phyloP scores from a whole-genome alignment of 306 rosid species.

The Neltuma alba region DNA sequence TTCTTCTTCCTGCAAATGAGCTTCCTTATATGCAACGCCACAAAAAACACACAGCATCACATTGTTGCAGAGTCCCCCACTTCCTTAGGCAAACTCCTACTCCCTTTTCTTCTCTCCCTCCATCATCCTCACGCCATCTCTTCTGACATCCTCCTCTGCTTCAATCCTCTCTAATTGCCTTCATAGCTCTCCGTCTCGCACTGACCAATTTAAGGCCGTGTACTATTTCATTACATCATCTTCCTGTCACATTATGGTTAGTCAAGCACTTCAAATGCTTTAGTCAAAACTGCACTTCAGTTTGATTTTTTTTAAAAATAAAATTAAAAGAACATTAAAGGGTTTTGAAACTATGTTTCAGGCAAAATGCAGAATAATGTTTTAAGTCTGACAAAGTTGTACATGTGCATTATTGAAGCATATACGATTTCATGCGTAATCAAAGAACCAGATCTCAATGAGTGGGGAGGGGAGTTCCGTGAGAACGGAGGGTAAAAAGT shows the following conservation, averaged over 20 bases:
- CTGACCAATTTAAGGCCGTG: background rate
- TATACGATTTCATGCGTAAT: no score
- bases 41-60: conserved; percentile 24
- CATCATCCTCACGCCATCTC: conserved; percentile 50
- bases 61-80: conserved; percentile 54
- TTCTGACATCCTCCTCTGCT: conserved; percentile 27
- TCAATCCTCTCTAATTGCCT: conserved; percentile 1
- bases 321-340: no score
- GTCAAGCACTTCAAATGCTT: conserved; percentile 32
- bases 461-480: background rate
- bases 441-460: no score
- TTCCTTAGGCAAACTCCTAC: conserved; percentile 43
- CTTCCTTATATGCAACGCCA: conserved; percentile 17
- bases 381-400: no score
- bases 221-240: conserved; percentile 38
- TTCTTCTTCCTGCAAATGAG: conserved; percentile 6
- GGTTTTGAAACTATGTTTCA: no score
- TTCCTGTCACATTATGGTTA: conserved; percentile 23
- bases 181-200: background rate
- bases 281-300: conserved; percentile 16
- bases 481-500: background rate
- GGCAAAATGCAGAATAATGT: no score
- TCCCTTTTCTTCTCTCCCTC: conserved; percentile 15
- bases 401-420: no score
- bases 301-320: no score